Conservation (phyloP, 371 early-diverging fungal genomes). For the Syncephalastrum racemosum region DNA sequence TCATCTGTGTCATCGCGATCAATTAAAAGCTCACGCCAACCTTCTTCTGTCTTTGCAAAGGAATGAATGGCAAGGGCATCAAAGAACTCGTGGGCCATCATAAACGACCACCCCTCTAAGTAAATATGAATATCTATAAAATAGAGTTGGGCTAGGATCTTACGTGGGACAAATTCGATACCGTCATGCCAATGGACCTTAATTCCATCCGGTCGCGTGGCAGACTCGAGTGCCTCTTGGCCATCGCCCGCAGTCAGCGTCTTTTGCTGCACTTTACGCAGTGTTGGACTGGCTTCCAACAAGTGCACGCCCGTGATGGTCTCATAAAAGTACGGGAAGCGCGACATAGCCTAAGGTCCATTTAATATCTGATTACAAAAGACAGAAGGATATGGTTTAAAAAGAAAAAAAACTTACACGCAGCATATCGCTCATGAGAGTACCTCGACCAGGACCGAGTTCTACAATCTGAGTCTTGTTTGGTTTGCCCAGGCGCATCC, state of each 20-base stretch:
- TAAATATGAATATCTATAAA: slow-evolving; percentile 1
- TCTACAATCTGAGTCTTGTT: slow-evolving; percentile 75
- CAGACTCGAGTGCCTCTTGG: slow-evolving; percentile 33
- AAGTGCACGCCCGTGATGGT: slow-evolving; percentile 71
- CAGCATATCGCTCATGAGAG: slow-evolving; percentile 91
- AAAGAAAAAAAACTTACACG: slow-evolving; percentile 52
- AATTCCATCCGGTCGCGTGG: slow-evolving; percentile 52
- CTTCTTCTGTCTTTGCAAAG: slow-evolving; percentile 61
- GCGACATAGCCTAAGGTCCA: slow-evolving; percentile 54
- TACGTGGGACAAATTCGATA: slow-evolving; percentile 67
- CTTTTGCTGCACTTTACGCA: slow-evolving; percentile 71
- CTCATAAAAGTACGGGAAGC: slow-evolving; percentile 68
- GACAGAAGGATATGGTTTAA: no score
- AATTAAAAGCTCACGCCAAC: slow-evolving; percentile 90
- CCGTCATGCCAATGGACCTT: slow-evolving; percentile 73
- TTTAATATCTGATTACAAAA: no score
- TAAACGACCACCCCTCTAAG: slow-evolving; percentile 56
- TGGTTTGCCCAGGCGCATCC: slow-evolving; percentile 66
- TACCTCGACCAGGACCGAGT: slow-evolving; percentile 94
- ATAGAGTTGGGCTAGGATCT: slow-evolving; percentile 6
- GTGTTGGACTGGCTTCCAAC: slow-evolving; percentile 80
- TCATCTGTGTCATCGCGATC: slow-evolving; percentile 72
- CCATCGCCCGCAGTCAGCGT: slow-evolving; percentile 48
- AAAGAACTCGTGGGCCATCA: slow-evolving; percentile 95
- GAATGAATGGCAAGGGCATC: slow-evolving; percentile 90